A percentile compares a stretch with the other conserved stretches of the same genome.
These are phyloP conservation scores for Planoprotostelium fungivorum DNA, from an alignment of 78 protist genomes.

Conservation along the genomic window DNA sequence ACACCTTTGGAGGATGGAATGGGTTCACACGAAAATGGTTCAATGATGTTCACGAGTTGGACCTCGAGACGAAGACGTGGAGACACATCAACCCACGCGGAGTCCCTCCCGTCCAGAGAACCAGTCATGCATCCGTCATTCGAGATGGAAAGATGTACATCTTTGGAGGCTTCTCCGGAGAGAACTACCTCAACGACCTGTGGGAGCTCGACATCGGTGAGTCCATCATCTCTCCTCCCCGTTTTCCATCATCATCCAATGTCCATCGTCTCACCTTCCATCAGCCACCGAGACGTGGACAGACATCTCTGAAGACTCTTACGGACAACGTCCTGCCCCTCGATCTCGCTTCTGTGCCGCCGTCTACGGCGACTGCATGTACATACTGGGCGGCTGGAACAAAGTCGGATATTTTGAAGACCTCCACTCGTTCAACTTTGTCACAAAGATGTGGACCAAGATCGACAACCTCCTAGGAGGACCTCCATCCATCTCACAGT, in stretches of 20 bases:
- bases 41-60: not conserved
- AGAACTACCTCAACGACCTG: not conserved
- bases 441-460: not conserved
- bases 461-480: not conserved
- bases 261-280: too few species aligned
- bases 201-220: not conserved
- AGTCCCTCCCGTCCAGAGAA: not conserved
- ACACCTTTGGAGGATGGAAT: not conserved
- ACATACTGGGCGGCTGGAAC: not conserved
- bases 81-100: not conserved
- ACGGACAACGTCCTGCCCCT: not conserved
- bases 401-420: not conserved
- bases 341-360: not conserved
- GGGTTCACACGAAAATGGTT: not conserved
- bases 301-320: not conserved
- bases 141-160: not conserved
- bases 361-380: not conserved
- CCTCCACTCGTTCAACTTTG: not conserved
- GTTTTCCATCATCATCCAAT: too few species aligned
- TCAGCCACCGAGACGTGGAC: not conserved
- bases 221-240: not conserved
- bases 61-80: not conserved
- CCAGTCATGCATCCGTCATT: not conserved
- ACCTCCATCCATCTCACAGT: not conserved
- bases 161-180: not conserved